Conservation (phyloP, 1,139 yeast species). For the Fermentozyma sake region DNA sequence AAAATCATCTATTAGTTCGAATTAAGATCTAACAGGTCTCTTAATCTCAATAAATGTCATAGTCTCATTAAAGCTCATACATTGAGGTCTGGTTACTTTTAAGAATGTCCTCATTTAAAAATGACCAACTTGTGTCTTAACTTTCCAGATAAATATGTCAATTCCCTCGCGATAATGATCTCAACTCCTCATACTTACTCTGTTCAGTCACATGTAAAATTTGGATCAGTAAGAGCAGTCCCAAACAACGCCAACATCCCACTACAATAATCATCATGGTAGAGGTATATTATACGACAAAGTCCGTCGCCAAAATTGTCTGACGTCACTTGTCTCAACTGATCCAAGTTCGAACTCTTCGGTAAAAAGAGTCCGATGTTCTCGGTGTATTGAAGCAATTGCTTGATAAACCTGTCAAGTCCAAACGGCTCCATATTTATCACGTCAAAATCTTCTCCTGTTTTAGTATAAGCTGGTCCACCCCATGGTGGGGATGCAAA, state of each 20-base stretch:
- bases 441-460: conserved; percentile 12
- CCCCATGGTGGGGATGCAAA: conserved; percentile 98
- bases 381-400: conserved; percentile 37
- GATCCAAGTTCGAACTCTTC: conserved; percentile 57
- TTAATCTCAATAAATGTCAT: too few relatives aligned
- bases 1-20: too few relatives aligned
- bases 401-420: conserved; percentile 39
- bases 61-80: too few relatives aligned
- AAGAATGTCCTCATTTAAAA: too few relatives aligned
- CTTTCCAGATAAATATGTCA: too few relatives aligned
- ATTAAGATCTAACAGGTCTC: too few relatives aligned
- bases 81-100: too few relatives aligned
- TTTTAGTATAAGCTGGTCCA: conserved; percentile 62
- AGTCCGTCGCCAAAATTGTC: conserved; percentile 43
- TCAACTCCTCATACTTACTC: too few relatives aligned
- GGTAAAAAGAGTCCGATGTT: conserved; percentile 77
- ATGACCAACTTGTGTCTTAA: too few relatives aligned
- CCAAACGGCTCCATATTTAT: conserved; percentile 44
- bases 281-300: conserved; percentile 47
- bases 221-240: conserved; percentile 18
- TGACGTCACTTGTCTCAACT: conserved; percentile 46
- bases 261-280: conserved; percentile 39
- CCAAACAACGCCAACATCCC: conserved; percentile 66
- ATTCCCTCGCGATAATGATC: too few relatives aligned
- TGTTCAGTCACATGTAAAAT: too few relatives aligned